Evolutionary conservation across 2,329 filamentous ascomycete species (phyloP).

Genomic region (Lasiodiplodia citricola): DNA sequence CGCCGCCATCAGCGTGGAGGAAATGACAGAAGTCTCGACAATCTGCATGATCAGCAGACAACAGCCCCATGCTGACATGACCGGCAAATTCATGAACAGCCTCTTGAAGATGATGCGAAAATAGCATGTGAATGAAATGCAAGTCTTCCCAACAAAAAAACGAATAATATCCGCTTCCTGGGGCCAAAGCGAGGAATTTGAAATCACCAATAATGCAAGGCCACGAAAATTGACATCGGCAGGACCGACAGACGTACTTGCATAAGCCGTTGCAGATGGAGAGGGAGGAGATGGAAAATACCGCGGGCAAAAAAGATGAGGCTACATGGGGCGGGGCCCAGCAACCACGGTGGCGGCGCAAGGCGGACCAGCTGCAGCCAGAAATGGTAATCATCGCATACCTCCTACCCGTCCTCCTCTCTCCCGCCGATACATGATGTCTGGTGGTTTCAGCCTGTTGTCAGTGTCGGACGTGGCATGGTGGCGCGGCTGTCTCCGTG

Average conservation of each 20-base stretch:
- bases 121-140: not conserved
- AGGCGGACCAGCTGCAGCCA: not conserved
- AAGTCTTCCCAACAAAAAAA: not conserved
- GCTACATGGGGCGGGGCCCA: not conserved
- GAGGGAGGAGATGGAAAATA: not conserved
- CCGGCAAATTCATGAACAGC: no score
- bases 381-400: not conserved
- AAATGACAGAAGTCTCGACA: not conserved
- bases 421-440: not conserved
- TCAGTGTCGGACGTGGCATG: not conserved
- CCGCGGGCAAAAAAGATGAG: not conserved
- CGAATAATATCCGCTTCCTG: no score
- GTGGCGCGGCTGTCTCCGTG: no score
- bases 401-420: not conserved
- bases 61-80: not conserved
- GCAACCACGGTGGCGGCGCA: no score
- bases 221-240: not conserved
- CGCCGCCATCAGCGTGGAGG: no score
- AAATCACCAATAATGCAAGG: not conserved
- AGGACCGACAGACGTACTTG: not conserved
- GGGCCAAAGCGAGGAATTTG: not conserved
- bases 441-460: no score
- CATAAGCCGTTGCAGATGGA: not conserved
- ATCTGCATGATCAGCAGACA: not conserved
- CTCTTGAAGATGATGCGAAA: no score